These are phyloP conservation scores for Cubamyces sp. DNA, from an alignment of 768 basidiomycete genomes.

Conservation along the genomic window DNA sequence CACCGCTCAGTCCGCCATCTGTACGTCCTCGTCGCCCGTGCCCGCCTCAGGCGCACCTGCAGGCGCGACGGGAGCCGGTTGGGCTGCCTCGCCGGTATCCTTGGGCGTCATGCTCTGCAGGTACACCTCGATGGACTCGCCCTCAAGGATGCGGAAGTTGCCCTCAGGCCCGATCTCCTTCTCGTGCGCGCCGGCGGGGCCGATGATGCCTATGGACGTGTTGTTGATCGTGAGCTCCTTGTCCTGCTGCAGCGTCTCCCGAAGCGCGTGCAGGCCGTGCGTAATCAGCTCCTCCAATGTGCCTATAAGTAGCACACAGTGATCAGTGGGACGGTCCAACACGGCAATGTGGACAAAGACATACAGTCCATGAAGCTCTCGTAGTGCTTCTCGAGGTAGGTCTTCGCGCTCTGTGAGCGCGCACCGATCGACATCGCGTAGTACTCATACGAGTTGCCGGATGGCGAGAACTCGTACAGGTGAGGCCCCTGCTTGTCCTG, in stretches of 20 bases:
- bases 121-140: conserved; percentile 73
- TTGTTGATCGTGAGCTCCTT: conserved; percentile 93
- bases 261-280: conserved; percentile 93
- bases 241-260: conserved; percentile 98
- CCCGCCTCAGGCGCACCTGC: conserved; percentile 57
- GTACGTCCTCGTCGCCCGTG: conserved; percentile 74
- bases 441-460: conserved; percentile 97
- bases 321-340: neutral
- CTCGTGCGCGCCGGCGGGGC: conserved; percentile 67
- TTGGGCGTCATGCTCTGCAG: conserved; percentile 80
- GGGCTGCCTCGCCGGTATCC: conserved; percentile 48
- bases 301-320: conserved; percentile 47
- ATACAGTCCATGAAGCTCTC: conserved; percentile 84
- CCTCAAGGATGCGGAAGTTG: conserved; percentile 87
- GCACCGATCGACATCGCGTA: conserved; percentile 99
- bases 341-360: conserved; percentile 32
- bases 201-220: conserved; percentile 94
- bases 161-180: conserved; percentile 53
- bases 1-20: conserved; percentile 67
- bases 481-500: conserved; percentile 97
- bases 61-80: conserved; percentile 49
- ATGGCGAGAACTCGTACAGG: conserved; percentile 97
- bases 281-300: conserved; percentile 85
- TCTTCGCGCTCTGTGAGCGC: conserved; percentile 97
- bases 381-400: conserved; percentile 95